Evolutionary conservation across 495 filamentous ascomycete species (phyloP).

Genomic region (Arthonia radiata): DNA sequence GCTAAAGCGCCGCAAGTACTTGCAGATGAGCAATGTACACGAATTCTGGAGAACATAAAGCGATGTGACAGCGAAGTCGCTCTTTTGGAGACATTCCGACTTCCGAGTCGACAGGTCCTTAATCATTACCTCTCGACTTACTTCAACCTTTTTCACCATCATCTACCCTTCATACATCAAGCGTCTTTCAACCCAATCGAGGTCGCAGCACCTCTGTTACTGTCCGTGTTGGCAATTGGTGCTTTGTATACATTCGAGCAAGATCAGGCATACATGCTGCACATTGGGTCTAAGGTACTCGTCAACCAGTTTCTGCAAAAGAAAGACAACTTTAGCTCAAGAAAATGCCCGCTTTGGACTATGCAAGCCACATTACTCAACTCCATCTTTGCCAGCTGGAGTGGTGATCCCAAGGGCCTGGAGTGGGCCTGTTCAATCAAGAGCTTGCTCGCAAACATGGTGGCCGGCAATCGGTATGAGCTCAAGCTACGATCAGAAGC

Average conservation of each 20-base stretch:
- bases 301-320: constrained; percentile 93
- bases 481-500: constrained; percentile 75
- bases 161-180: constrained; percentile 87
- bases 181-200: constrained; percentile 65
- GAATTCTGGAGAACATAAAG: constrained; percentile 67
- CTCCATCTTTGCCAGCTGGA: constrained; percentile 99
- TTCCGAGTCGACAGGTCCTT: constrained; percentile 48
- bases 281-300: constrained; percentile 88
- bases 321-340: constrained; percentile 96
- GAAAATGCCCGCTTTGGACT: constrained; percentile 90
- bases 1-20: constrained; percentile 34
- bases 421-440: constrained; percentile 99
- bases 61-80: constrained; percentile 51
- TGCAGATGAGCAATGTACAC: constrained; percentile 56
- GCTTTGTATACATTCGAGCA: constrained; percentile 93
- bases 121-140: constrained; percentile 88
- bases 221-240: constrained; percentile 86
- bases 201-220: constrained; percentile 54
- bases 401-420: constrained; percentile 85
- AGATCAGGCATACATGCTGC: constrained; percentile 86
- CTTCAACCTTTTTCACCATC: constrained; percentile 91
- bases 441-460: constrained; percentile 93
- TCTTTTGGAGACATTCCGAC: constrained; percentile 71
- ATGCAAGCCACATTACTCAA: constrained; percentile 92
- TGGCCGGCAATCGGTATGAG: constrained; percentile 90